These are phyloP conservation scores for Laguncularia racemosa DNA, from an alignment of 345 rosid species.

Conservation along the genomic window DNA sequence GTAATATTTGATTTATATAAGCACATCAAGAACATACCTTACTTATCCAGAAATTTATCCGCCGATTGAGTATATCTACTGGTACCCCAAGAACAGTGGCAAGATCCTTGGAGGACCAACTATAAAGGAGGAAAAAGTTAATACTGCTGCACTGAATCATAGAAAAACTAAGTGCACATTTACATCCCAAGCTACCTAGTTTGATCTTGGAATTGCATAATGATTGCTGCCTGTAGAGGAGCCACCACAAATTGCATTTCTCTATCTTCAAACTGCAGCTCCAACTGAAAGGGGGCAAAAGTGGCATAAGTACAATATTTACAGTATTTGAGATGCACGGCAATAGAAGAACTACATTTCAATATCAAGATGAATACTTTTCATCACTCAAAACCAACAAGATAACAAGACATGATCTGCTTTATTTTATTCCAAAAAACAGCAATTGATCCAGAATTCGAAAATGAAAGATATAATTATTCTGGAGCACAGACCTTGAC, in stretches of 20 bases:
- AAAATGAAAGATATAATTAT: neutral
- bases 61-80: conserved; percentile 56
- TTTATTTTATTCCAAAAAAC: too few species aligned
- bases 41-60: conserved; percentile 84
- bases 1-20: conserved; percentile 3
- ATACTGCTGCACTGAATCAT: neutral
- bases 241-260: conserved; percentile 67
- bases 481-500: conserved; percentile 53
- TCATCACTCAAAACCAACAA: neutral
- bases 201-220: conserved; percentile 92
- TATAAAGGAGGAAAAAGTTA: conserved; percentile 22
- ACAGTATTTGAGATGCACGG: neutral
- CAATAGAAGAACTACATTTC: neutral
- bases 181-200: conserved; percentile 40
- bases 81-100: conserved; percentile 68
- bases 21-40: conserved; percentile 40
- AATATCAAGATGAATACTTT: neutral
- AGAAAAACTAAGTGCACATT: neutral
- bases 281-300: conserved; percentile 49
- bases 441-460: neutral
- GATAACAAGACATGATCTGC: neutral
- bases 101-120: conserved; percentile 81
- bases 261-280: conserved; percentile 87
- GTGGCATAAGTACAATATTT: conserved; percentile 3
- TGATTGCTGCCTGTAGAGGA: conserved; percentile 84